A percentile compares a stretch with the other conserved stretches of the same genome.
Evolutionary conservation across 2,329 filamentous ascomycete genomes (phyloP).

Genomic region (Pseudogymnoascus sp.): DNA sequence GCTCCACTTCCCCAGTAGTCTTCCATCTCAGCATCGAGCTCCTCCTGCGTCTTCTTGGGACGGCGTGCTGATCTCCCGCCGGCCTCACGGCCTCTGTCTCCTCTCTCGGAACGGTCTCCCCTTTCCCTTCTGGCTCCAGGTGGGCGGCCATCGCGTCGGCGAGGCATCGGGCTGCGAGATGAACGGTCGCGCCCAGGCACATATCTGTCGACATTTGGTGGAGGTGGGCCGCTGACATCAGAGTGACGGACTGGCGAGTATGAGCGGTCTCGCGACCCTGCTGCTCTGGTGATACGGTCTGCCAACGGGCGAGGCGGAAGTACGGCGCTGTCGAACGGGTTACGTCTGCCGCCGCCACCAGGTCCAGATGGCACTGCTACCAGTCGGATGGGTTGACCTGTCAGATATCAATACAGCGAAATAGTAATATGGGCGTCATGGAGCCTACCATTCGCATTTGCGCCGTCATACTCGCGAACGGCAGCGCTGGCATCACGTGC

Average conservation of each 20-base stretch:
- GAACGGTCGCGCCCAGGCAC: conserved; percentile 29
- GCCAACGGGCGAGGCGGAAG: conserved; percentile 50
- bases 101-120: conserved; percentile 29
- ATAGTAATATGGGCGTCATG: not conserved
- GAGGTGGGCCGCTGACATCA: conserved; percentile 26
- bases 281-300: conserved; percentile 50
- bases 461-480: conserved; percentile 74
- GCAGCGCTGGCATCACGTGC: conserved; percentile 65
- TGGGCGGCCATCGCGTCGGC: conserved; percentile 43
- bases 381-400: conserved; percentile 72
- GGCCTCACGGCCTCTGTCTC: conserved; percentile 35
- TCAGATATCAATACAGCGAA: conserved; percentile 12
- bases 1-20: conserved; percentile 68
- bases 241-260: conserved; percentile 39
- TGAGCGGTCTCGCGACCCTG: conserved; percentile 53
- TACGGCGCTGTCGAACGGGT: conserved; percentile 48
- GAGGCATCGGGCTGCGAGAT: conserved; percentile 52
- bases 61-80: conserved; percentile 45
- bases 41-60: conserved; percentile 78
- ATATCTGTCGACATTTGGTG: conserved; percentile 28
- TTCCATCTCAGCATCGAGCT: conserved; percentile 93
- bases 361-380: conserved; percentile 50
- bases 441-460: conserved; percentile 69
- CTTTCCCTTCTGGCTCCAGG: conserved; percentile 35
- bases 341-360: conserved; percentile 34